Percentiles rank a stretch among this genome's conserved stretches.
Evolutionary conservation across 1,284 basidiomycete genomes (phyloP).

Genomic region (Ceratobasidium sp.): DNA sequence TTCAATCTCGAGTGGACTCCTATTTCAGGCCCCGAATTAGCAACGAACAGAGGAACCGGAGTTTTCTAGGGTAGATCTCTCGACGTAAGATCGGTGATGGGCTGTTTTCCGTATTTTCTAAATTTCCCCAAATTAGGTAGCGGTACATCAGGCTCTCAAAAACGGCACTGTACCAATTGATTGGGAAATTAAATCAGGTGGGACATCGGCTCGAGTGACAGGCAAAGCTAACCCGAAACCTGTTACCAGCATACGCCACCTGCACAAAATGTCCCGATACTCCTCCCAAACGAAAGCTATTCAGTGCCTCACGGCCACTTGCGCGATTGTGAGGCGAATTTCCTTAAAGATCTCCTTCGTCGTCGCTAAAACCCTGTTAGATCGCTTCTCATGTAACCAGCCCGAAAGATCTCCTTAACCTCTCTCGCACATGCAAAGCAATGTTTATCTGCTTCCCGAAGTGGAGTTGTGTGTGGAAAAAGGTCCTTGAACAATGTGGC

Average conservation of each 20-base stretch:
- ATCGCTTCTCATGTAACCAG: not conserved
- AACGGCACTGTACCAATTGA: not conserved
- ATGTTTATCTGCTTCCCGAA: not conserved
- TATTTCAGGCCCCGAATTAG: not conserved
- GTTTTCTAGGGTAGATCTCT: not conserved
- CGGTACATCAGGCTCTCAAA: not conserved
- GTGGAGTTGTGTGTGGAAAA: not conserved
- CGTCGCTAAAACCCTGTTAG: not conserved
- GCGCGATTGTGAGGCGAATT: not conserved
- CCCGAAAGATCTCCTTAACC: not conserved
- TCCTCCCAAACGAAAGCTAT: not conserved
- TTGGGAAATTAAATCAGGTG: not conserved
- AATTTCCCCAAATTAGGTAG: not conserved
- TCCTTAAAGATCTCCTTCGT: not conserved
- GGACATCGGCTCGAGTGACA: not conserved
- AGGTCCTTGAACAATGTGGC: not conserved
- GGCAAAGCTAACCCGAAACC: not conserved
- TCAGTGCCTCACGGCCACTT: slow-evolving; percentile 1
- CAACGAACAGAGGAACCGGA: not conserved
- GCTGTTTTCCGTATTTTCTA: not conserved
- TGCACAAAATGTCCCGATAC: not conserved
- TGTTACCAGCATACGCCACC: not conserved
- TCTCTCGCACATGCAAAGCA: slow-evolving; percentile 8
- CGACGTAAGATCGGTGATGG: not conserved
- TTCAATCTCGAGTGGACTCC: not conserved